These are phyloP conservation scores for Pichia sp. DNA, from an alignment of 1,139 yeast genomes.

Conservation along the genomic window DNA sequence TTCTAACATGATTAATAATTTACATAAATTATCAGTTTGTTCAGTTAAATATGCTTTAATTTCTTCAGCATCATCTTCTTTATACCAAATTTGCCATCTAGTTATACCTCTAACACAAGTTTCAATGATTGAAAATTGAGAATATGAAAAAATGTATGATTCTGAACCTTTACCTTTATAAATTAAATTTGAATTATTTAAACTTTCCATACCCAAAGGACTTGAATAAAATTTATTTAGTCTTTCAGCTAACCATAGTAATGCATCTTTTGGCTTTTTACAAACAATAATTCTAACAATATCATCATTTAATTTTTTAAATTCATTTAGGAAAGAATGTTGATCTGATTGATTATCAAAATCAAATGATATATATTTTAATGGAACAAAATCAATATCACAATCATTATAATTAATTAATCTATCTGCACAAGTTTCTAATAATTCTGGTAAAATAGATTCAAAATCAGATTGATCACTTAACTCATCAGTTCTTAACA, in stretches of 20 bases:
- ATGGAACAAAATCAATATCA: slow-evolving; percentile 58
- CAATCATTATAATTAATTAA: slow-evolving; percentile 67
- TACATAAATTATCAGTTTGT: slow-evolving; percentile 71
- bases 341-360: slow-evolving; percentile 86
- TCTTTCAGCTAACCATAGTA: slow-evolving; percentile 74
- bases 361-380: slow-evolving; percentile 67
- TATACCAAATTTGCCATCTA: slow-evolving; percentile 95
- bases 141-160: slow-evolving; percentile 67
- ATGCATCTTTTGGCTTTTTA: slow-evolving; percentile 74
- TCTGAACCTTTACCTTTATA: slow-evolving; percentile 55
- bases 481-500: slow-evolving; percentile 74
- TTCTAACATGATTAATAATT: slow-evolving; percentile 67
- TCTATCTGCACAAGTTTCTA: slow-evolving; percentile 75
- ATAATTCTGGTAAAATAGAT: slow-evolving; percentile 54
- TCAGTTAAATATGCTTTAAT: slow-evolving; percentile 51
- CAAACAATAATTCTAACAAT: slow-evolving; percentile 85
- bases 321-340: slow-evolving; percentile 69
- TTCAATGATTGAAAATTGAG: slow-evolving; percentile 84
- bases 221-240: slow-evolving; percentile 70
- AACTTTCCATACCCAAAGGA: slow-evolving; percentile 61
- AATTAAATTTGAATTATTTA: slow-evolving; percentile 49
- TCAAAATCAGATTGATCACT: slow-evolving; percentile 41
- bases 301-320: slow-evolving; percentile 82
- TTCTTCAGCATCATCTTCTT: slow-evolving; percentile 52
- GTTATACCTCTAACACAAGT: slow-evolving; percentile 87